A percentile compares a stretch with the other conserved stretches of the same genome.
phyloP scores from a whole-genome alignment of 2,329 filamentous ascomycete species.

The Aspergillus novofumigatus region DNA sequence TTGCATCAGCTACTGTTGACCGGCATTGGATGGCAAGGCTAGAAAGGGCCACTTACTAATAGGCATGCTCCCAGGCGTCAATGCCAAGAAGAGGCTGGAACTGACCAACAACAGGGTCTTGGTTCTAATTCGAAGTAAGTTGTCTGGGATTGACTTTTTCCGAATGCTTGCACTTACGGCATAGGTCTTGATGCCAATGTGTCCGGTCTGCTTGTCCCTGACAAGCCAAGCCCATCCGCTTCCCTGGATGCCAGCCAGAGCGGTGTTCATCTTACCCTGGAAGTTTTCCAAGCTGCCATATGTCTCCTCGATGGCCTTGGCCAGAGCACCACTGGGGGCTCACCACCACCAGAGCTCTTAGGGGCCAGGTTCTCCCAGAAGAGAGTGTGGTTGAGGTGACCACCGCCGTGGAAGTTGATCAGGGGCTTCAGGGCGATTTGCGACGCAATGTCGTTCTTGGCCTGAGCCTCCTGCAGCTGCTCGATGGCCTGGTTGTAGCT shows the following conservation, averaged over 20 bases:
- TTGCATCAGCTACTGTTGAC: slow-evolving; percentile 14
- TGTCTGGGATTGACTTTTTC: not conserved
- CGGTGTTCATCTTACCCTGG: slow-evolving; percentile 61
- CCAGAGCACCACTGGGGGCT: slow-evolving; percentile 57
- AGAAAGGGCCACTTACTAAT: slow-evolving; percentile 57
- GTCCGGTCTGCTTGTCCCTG: slow-evolving; percentile 58
- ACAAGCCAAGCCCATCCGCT: slow-evolving; percentile 63
- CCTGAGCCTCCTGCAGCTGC: slow-evolving; percentile 59
- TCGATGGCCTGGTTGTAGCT: slow-evolving; percentile 77
- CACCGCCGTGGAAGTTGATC: slow-evolving; percentile 63
- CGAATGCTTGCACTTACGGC: slow-evolving; percentile 41
- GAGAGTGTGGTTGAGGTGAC: slow-evolving; percentile 60
- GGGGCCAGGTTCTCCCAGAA: slow-evolving; percentile 67
- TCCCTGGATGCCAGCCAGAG: slow-evolving; percentile 62
- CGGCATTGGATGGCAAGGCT: not conserved
- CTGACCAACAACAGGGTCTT: slow-evolving; percentile 82
- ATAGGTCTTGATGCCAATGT: slow-evolving; percentile 59
- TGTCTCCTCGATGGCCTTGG: slow-evolving; percentile 55
- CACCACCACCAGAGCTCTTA: slow-evolving; percentile 58
- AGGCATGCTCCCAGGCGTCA: slow-evolving; percentile 95
- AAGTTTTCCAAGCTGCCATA: slow-evolving; percentile 57
- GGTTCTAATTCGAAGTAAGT: slow-evolving; percentile 52
- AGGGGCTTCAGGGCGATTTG: slow-evolving; percentile 57
- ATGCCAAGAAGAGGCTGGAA: slow-evolving; percentile 80
- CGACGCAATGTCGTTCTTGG: slow-evolving; percentile 50